A percentile compares a stretch with the other conserved stretches of the same genome.
Evolutionary conservation across 768 basidiomycete species (phyloP).

Genomic region (Tephrocybe sp.): DNA sequence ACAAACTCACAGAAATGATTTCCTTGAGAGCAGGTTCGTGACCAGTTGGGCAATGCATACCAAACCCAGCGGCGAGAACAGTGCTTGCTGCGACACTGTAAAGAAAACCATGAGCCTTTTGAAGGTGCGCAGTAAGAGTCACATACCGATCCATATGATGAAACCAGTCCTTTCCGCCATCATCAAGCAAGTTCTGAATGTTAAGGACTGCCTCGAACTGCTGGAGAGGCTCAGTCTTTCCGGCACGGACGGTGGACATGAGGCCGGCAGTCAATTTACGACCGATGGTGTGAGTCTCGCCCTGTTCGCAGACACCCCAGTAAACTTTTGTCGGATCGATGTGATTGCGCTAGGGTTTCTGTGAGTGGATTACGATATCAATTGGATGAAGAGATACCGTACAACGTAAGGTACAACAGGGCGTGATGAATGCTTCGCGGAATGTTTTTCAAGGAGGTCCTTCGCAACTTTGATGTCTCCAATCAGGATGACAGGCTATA

Average conservation of each 20-base stretch:
- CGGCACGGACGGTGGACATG: constrained; percentile 4
- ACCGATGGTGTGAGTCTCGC: constrained; percentile 3
- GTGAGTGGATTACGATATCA: too few relatives aligned
- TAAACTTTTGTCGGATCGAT: constrained; percentile 1
- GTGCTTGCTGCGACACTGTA: constrained; percentile 1
- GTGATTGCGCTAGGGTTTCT: not conserved
- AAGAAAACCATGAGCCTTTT: not conserved
- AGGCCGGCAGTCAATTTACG: constrained; percentile 2
- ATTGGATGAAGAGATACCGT: not conserved
- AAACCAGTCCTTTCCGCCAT: constrained; percentile 5
- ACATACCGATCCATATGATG: constrained; percentile 5
- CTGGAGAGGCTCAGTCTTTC: constrained; percentile 3
- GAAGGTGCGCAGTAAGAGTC: not conserved
- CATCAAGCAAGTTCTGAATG: constrained; percentile 2
- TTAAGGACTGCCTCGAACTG: constrained; percentile 3
- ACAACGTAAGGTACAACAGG: constrained; percentile 7
- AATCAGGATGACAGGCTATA: constrained; percentile 2
- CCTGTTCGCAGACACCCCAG: constrained; percentile 3
- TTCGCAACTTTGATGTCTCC: constrained; percentile 8
- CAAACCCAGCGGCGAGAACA: not conserved
- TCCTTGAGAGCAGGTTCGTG: constrained; percentile 3
- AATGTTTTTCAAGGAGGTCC: constrained; percentile 7
- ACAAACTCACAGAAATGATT: not conserved
- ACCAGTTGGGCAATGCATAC: constrained; percentile 3
- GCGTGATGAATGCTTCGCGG: constrained; percentile 2